phyloP scores from a whole-genome alignment of 768 basidiomycete species.

The Suillus hirtellus region DNA sequence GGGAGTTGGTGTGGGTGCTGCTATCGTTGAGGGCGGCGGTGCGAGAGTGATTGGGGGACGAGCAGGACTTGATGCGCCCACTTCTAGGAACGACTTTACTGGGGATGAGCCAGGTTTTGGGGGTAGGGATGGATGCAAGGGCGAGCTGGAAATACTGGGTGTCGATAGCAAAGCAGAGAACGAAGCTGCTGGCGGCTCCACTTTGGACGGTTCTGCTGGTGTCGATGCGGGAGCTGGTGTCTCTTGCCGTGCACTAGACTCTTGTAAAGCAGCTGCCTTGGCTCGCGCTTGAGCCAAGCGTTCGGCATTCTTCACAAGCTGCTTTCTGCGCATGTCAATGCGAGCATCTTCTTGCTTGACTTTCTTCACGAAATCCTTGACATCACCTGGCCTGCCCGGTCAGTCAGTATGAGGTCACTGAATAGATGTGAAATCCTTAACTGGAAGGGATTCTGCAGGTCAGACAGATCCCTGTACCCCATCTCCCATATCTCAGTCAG shows the following conservation, averaged over 20 bases:
- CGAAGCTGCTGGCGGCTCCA: slow-evolving; percentile 15
- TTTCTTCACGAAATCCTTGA: slow-evolving; percentile 73
- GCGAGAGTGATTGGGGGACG: slow-evolving; percentile 15
- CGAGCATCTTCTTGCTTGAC: slow-evolving; percentile 64
- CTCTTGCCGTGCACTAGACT: slow-evolving; percentile 23
- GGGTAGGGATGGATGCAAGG: slow-evolving; percentile 70
- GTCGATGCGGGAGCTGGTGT: slow-evolving; percentile 13
- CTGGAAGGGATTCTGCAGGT: slow-evolving; percentile 70
- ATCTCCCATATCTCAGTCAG: slow-evolving; percentile 83
- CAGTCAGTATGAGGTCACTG: slow-evolving; percentile 8
- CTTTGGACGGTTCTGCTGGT: slow-evolving; percentile 22
- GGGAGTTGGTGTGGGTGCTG: slow-evolving; percentile 14
- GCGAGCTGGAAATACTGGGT: slow-evolving; percentile 33
- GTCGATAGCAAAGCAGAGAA: slow-evolving; percentile 6
- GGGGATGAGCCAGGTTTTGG: slow-evolving; percentile 60
- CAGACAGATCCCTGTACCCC: slow-evolving; percentile 66
- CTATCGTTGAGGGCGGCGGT: slow-evolving; percentile 6
- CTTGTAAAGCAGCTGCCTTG: slow-evolving; percentile 39
- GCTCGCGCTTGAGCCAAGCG: slow-evolving; percentile 42
- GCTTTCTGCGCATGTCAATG: slow-evolving; percentile 52
- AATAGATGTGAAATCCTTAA: slow-evolving; percentile 36
- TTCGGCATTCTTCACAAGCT: slow-evolving; percentile 39
- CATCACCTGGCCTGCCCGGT: slow-evolving; percentile 59
- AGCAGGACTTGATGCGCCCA: slow-evolving; percentile 32
- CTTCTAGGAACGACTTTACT: slow-evolving; percentile 31